Conservation (phyloP, 108 stramenopile species). For the Epipyxis sp. region DNA sequence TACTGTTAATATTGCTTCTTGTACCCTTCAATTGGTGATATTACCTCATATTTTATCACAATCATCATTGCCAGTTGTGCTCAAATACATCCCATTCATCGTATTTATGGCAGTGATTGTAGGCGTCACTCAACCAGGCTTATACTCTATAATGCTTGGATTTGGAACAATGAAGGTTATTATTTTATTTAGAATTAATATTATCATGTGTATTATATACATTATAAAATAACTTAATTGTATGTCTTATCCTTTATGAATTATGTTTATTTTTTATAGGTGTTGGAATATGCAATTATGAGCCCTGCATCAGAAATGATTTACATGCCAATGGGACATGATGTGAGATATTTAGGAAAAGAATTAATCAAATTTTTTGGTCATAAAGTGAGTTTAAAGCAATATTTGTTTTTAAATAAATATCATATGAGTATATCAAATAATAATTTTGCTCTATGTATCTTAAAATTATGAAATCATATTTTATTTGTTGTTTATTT, state of each 20-base stretch:
- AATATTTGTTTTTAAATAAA: no score
- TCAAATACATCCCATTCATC: not conserved
- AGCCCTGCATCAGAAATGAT: slow-evolving; percentile 18
- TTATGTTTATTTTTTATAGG: no score
- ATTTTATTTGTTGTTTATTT: no score
- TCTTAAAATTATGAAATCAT: no score
- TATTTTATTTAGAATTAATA: no score
- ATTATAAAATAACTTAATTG: no score
- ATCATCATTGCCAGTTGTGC: not conserved
- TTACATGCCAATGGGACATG: slow-evolving; percentile 10
- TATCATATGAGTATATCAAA: no score
- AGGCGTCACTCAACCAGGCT: not conserved
- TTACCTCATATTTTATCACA: not conserved
- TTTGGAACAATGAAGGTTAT: slow-evolving; percentile 21
- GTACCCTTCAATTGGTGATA: not conserved
- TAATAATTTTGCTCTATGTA: no score
- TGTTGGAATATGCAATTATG: slow-evolving; percentile 16
- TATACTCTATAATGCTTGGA: not conserved
- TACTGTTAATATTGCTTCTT: not conserved
- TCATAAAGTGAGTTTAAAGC: no score
- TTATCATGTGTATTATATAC: no score
- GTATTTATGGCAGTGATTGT: not conserved
- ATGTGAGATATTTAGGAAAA: slow-evolving; percentile 24
- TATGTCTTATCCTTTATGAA: no score
- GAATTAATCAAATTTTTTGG: slow-evolving; percentile 33